Conservation (phyloP, 2,329 filamentous ascomycete species). For the Cladosporium sp. region DNA sequence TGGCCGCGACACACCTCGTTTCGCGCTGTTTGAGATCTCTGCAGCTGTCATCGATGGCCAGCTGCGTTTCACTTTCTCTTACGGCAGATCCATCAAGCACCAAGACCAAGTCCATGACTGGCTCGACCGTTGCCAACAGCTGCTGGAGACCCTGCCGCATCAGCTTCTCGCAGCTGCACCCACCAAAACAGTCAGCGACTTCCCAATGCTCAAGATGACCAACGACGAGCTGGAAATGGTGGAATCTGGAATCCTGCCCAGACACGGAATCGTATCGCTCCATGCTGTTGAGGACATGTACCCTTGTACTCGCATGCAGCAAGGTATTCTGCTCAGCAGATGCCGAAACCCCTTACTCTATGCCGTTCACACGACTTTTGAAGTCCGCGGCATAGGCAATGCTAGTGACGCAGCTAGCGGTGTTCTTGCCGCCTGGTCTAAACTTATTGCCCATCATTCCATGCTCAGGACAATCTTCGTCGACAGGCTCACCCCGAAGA, state of each 20-base stretch:
- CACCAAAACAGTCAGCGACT: constrained; percentile 9
- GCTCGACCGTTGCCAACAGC: constrained; percentile 3
- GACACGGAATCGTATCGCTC: constrained; percentile 7
- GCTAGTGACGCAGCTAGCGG: not conserved
- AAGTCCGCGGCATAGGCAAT: constrained; percentile 2
- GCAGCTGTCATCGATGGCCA: constrained; percentile 9
- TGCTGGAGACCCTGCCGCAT: constrained; percentile 3
- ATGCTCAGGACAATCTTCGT: constrained; percentile 39
- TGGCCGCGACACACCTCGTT: constrained; percentile 7
- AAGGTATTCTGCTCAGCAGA: constrained; percentile 13
- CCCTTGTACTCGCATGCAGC: constrained; percentile 15
- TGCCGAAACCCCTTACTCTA: constrained; percentile 8
- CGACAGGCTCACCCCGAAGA: not conserved
- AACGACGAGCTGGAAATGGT: constrained; percentile 2
- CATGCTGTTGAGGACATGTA: constrained; percentile 10
- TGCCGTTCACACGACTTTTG: constrained; percentile 8
- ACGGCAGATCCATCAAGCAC: constrained; percentile 2
- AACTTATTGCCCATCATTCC: constrained; percentile 27
- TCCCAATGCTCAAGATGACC: constrained; percentile 8
- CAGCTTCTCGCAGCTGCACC: constrained; percentile 5
- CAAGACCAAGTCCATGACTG: constrained; percentile 6
- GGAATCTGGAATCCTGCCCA: constrained; percentile 3
- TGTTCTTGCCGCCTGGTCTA: constrained; percentile 28
- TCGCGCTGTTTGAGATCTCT: constrained; percentile 11
- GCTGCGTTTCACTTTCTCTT: constrained; percentile 8